phyloP scores from a whole-genome alignment of 2,329 filamentous ascomycete genomes.

The Zasmidium cellare region DNA sequence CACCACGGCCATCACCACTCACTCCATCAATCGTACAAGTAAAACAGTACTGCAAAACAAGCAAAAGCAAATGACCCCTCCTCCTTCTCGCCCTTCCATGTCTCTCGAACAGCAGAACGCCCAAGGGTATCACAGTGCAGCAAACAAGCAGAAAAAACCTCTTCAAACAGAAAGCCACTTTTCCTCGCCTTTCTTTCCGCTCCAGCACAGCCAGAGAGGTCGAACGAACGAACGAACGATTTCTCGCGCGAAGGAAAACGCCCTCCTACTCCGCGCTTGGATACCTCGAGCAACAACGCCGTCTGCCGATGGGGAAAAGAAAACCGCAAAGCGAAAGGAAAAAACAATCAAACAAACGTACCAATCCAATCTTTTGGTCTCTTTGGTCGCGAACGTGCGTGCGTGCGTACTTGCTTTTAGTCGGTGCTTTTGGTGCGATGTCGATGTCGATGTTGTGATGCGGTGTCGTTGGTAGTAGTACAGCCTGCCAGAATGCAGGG shows the following conservation, averaged over 20 bases:
- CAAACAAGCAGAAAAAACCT: background rate
- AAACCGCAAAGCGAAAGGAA: background rate
- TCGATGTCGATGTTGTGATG: background rate
- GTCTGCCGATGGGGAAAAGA: background rate
- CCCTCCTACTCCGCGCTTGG: slow-evolving; percentile 2
- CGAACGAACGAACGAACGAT: background rate
- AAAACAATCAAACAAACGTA: background rate
- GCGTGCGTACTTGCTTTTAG: background rate
- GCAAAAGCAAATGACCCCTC: too few species aligned
- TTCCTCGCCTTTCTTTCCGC: background rate
- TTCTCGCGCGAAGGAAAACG: background rate
- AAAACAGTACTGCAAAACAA: too few species aligned
- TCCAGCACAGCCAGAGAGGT: background rate
- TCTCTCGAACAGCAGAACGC: background rate
- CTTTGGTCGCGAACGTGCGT: background rate
- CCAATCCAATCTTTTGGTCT: background rate
- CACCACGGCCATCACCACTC: too few species aligned
- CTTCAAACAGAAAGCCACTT: background rate
- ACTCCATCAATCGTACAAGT: background rate
- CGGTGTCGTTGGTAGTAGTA: background rate
- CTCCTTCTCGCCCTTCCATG: too few species aligned
- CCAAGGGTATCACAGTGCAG: slow-evolving; percentile 5
- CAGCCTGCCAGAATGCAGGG: background rate
- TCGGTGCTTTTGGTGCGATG: background rate
- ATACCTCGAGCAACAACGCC: background rate